Conservation (phyloP, 139 green algal genomes). For the Coelastrella sp. region DNA sequence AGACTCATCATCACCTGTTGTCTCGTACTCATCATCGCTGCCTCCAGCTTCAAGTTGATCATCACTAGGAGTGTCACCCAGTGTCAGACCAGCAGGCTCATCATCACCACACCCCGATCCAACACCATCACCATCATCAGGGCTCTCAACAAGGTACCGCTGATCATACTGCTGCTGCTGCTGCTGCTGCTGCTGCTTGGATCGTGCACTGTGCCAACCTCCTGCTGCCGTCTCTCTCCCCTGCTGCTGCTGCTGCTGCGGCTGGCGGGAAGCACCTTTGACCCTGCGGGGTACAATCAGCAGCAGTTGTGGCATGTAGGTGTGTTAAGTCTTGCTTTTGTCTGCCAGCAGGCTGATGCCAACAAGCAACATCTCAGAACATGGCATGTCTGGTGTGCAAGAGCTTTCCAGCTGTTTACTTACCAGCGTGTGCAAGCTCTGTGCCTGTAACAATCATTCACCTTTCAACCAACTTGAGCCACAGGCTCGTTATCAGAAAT, state of each 20-base stretch:
- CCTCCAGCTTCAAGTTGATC: background rate
- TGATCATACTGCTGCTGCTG: background rate
- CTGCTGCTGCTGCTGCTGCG: background rate
- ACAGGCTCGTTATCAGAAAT: background rate
- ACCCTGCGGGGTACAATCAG: background rate
- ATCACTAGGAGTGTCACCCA: constrained; percentile 24
- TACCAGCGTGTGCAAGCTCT: too few species aligned
- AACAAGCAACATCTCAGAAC: too few species aligned
- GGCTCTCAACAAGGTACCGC: background rate
- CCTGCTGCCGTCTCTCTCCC: background rate
- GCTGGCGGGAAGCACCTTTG: background rate
- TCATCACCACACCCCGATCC: too few species aligned
- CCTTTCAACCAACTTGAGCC: too few species aligned
- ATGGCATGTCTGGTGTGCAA: too few species aligned
- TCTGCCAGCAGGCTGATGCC: too few species aligned
- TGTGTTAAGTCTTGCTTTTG: background rate
- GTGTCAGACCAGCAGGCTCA: background rate
- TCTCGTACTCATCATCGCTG: constrained; percentile 5
- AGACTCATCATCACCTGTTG: background rate
- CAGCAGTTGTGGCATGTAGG: background rate
- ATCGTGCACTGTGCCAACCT: background rate
- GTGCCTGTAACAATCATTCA: too few species aligned
- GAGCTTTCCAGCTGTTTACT: too few species aligned
- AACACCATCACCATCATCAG: background rate
- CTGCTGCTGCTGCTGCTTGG: background rate